These are phyloP conservation scores for Alloteropsis semialata DNA, from an alignment of 176 grass and related monocot species.

Conservation along the genomic window DNA sequence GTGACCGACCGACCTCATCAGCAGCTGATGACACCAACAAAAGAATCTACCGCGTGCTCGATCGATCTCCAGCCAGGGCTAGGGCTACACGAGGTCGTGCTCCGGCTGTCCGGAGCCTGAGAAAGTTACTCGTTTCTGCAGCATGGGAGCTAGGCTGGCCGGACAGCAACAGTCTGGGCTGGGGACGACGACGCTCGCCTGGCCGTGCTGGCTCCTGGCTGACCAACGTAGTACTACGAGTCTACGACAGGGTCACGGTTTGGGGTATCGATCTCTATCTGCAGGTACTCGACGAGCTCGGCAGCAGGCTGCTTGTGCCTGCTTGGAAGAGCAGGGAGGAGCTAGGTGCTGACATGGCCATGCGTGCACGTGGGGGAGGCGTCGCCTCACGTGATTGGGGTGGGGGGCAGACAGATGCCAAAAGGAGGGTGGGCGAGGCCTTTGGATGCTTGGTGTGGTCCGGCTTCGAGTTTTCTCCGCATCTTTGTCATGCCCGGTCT, in stretches of 20 bases:
- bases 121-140: not conserved
- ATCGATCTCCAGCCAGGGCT: not conserved
- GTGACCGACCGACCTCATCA: not conserved
- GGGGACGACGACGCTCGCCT: not conserved
- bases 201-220: too few relatives aligned
- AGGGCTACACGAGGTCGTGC: not conserved
- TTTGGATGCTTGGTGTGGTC: conserved; percentile 46
- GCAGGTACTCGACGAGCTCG: not conserved
- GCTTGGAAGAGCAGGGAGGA: conserved; percentile 34
- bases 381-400: conserved; percentile 36
- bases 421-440: conserved; percentile 30
- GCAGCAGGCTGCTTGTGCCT: conserved; percentile 23
- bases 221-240: too few relatives aligned
- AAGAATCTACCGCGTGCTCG: too few relatives aligned
- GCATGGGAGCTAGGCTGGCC: not conserved
- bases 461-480: not conserved
- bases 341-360: conserved; percentile 29
- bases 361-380: conserved; percentile 39
- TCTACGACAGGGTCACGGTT: not conserved
- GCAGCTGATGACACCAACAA: not conserved
- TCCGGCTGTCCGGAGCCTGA: not conserved
- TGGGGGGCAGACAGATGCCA: conserved; percentile 1
- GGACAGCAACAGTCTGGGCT: not conserved
- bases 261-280: not conserved
- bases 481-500: not conserved